Conservation (phyloP, 2,329 filamentous ascomycete genomes). For the Lojkania enalia region DNA sequence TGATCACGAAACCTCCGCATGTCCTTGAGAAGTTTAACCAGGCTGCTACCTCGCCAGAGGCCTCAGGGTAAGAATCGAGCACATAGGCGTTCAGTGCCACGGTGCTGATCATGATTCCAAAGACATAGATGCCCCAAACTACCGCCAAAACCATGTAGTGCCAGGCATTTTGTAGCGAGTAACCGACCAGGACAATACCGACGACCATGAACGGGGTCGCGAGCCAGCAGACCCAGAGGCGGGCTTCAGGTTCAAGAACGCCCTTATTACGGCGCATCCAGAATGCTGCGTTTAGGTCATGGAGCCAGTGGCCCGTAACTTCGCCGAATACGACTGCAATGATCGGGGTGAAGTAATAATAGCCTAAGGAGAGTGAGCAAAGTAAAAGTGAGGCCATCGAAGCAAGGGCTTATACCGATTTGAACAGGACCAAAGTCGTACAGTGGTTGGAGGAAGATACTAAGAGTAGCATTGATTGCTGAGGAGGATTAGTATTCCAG, state of each 20-base stretch:
- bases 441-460: constrained; percentile 7
- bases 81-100: constrained; percentile 33
- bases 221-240: constrained; percentile 31
- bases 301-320: constrained; percentile 36
- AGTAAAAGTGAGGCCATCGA: too few species aligned
- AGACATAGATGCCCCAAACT: constrained; percentile 27
- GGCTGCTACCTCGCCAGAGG: constrained; percentile 25
- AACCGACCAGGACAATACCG: constrained; percentile 32
- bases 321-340: constrained; percentile 35
- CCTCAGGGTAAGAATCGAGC: constrained; percentile 31
- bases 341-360: constrained; percentile 34
- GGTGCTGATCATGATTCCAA: constrained; percentile 27
- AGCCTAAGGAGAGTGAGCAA: too few species aligned
- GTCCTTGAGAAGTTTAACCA: constrained; percentile 33
- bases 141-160: constrained; percentile 21
- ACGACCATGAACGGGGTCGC: constrained; percentile 25
- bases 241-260: constrained; percentile 24
- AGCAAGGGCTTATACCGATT: too few species aligned
- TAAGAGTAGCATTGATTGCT: too few species aligned
- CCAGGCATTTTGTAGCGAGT: constrained; percentile 25
- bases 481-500: too few species aligned
- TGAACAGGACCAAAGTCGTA: constrained; percentile 6
- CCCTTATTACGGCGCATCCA: constrained; percentile 32
- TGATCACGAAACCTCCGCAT: constrained; percentile 33
- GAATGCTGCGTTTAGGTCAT: constrained; percentile 28